phyloP scores from a whole-genome alignment of 164 flowering plant genomes.

The Chloranthus sessilifolius region DNA sequence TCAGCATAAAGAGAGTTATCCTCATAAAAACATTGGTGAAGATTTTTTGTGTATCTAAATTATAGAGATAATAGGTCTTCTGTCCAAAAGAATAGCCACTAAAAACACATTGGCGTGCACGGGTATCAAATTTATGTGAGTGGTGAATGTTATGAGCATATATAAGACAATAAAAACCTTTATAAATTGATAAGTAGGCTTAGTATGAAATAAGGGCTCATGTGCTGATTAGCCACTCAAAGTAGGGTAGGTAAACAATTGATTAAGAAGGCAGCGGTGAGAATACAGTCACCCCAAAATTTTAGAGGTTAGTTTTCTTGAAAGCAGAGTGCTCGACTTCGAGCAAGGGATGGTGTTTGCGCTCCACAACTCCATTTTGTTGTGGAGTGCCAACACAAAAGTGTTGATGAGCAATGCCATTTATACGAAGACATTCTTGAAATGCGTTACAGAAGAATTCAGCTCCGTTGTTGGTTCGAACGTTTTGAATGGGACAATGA shows the following conservation, averaged over 20 bases:
- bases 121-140: not conserved
- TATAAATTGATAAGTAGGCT: not conserved
- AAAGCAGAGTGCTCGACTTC: not conserved
- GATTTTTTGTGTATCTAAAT: not conserved
- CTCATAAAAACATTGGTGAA: not conserved
- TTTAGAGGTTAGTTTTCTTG: not conserved
- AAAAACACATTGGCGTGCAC: not conserved
- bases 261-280: too few species aligned
- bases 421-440: too few species aligned
- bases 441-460: constrained; percentile 1
- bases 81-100: constrained; percentile 8
- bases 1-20: not conserved
- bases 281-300: too few species aligned
- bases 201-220: not conserved
- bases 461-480: constrained; percentile 3
- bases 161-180: not conserved
- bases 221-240: too few species aligned
- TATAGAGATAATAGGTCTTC: not conserved
- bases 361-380: constrained; percentile 1
- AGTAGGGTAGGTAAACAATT: too few species aligned
- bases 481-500: too few species aligned
- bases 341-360: constrained; percentile 3
- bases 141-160: constrained; percentile 1
- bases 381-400: constrained; percentile 6
- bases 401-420: not conserved